A percentile compares a stretch with the other conserved stretches of the same genome.
Evolutionary conservation across 2,329 filamentous ascomycete species (phyloP).

Genomic region (Cordyceps fumosorosea): DNA sequence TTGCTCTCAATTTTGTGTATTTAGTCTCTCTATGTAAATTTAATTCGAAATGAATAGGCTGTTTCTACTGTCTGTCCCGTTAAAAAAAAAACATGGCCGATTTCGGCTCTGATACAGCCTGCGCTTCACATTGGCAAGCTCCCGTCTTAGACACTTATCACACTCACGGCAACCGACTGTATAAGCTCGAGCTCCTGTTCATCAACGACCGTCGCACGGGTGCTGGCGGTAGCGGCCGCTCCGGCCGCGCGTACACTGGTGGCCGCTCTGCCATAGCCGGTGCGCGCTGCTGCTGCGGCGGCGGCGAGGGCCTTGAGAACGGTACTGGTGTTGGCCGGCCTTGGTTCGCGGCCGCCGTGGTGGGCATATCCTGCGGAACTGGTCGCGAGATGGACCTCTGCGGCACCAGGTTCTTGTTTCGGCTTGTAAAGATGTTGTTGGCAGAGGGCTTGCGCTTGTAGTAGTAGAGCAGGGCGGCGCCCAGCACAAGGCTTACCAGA

Average conservation of each 20-base stretch:
- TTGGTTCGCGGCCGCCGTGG: background rate
- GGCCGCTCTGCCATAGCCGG: background rate
- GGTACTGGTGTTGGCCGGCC: background rate
- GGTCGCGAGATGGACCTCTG: slow-evolving; percentile 3
- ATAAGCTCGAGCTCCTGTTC: background rate
- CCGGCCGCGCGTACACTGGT: background rate
- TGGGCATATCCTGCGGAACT: background rate
- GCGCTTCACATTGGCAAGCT: background rate
- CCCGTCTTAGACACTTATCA: background rate
- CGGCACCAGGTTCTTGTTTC: background rate
- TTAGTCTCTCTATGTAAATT: no score
- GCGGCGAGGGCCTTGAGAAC: background rate
- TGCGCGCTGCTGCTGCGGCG: no score
- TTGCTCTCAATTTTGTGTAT: background rate
- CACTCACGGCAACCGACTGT: background rate
- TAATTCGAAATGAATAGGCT: no score
- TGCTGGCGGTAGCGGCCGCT: slow-evolving; percentile 3
- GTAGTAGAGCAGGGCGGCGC: slow-evolving; percentile 5
- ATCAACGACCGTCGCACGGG: background rate
- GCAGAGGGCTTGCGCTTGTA: slow-evolving; percentile 1
- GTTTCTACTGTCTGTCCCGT: no score
- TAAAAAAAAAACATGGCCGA: no score
- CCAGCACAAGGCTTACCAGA: background rate
- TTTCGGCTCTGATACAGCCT: no score
- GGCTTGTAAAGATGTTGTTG: background rate